These are phyloP conservation scores for Suillus lakei DNA, from an alignment of 768 basidiomycete genomes.

Conservation along the genomic window DNA sequence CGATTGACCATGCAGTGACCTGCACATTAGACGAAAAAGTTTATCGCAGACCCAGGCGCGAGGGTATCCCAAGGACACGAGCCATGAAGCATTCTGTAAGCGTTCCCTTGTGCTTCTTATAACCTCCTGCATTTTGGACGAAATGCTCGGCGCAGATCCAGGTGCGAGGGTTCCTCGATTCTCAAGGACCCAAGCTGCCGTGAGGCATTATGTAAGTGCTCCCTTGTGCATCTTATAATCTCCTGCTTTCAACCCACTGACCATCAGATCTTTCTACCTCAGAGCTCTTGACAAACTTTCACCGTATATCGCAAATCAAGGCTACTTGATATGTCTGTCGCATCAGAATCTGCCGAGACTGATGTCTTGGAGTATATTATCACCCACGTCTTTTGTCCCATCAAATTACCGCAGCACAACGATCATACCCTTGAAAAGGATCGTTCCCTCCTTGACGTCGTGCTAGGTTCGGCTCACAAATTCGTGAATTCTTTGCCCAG, in stretches of 20 bases:
- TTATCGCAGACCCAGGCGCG: neutral
- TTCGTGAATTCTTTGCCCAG: constrained; percentile 18
- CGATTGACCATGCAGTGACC: neutral
- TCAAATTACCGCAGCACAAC: constrained; percentile 24
- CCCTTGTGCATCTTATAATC: neutral
- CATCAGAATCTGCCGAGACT: neutral
- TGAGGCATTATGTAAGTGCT: neutral
- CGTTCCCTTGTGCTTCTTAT: neutral
- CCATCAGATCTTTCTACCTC: neutral
- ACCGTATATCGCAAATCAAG: neutral
- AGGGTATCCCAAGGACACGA: neutral
- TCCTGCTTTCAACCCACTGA: neutral
- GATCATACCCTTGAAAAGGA: constrained; percentile 28
- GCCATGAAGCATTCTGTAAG: neutral
- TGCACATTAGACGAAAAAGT: neutral
- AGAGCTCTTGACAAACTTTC: neutral
- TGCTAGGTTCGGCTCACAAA: constrained; percentile 21
- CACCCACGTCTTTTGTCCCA: constrained; percentile 16
- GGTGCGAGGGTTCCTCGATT: too few species aligned
- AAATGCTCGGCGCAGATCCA: neutral
- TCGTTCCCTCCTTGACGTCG: constrained; percentile 24
- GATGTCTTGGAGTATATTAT: constrained; percentile 11
- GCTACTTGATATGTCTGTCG: neutral
- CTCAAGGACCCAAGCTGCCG: too few species aligned
- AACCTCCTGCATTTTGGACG: neutral